Percentiles rank a stretch among this genome's conserved stretches.
These are phyloP conservation scores for Diphasiastrum complanatum DNA, from an alignment of 83 land plant genomes.

Conservation along the genomic window DNA sequence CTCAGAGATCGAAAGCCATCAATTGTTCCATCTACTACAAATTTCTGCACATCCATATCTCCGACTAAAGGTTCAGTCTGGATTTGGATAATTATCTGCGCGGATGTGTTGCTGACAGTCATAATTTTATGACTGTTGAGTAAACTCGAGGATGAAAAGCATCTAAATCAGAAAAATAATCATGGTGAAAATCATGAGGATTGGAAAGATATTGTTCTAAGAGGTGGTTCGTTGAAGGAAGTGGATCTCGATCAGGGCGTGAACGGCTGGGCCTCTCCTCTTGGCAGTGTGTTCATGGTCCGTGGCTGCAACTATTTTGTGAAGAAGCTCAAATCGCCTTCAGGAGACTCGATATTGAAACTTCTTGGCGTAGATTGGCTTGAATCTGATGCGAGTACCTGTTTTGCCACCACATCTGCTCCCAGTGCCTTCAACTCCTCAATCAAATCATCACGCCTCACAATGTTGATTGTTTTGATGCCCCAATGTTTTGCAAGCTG, in stretches of 20 bases:
- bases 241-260: conserved; percentile 56
- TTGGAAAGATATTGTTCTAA: conserved; percentile 52
- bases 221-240: conserved; percentile 55
- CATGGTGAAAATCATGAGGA: conserved; percentile 7
- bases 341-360: conserved; percentile 50
- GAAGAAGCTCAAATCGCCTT: conserved; percentile 41
- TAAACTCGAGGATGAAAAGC: too few species aligned
- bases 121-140: too few species aligned
- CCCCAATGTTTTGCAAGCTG: too few species aligned
- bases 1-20: too few species aligned
- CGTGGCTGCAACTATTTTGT: conserved; percentile 26
- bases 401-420: conserved; percentile 61
- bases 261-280: conserved; percentile 50
- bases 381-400: conserved; percentile 48
- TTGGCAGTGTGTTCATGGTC: conserved; percentile 18
- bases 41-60: too few species aligned
- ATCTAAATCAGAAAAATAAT: neutral
- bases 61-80: too few species aligned
- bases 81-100: too few species aligned
- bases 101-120: too few species aligned
- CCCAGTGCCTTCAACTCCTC: too few species aligned
- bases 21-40: too few species aligned
- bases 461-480: too few species aligned
- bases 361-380: conserved; percentile 93
- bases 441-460: too few species aligned